Evolutionary conservation across 2,329 filamentous ascomycete genomes (phyloP).

Genomic region (Sporothrix euskadiensis): DNA sequence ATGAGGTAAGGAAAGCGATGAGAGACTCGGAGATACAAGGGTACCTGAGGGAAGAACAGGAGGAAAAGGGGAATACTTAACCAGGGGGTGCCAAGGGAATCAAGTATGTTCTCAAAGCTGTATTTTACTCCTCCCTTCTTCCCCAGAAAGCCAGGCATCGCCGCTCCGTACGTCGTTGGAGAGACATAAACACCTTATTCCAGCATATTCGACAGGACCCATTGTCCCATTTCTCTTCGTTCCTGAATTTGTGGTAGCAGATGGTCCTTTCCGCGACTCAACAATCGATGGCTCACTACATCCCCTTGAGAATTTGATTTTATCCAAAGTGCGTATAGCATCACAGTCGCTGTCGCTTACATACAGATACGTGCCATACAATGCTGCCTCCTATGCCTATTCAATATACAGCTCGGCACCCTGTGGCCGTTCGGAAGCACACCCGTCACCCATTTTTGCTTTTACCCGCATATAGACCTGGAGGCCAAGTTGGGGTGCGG

Average conservation of each 20-base stretch:
- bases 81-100: constrained; percentile 5
- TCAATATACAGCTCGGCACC: constrained; percentile 13
- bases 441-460: too few relatives aligned
- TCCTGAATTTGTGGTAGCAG: not conserved
- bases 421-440: constrained; percentile 21
- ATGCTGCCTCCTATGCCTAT: not conserved
- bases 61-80: not conserved
- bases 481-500: not conserved
- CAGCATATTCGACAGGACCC: not conserved
- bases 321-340: not conserved
- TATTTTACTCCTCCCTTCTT: too few relatives aligned
- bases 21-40: not conserved
- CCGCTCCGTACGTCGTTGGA: constrained; percentile 1
- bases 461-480: constrained; percentile 5
- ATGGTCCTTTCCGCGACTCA: not conserved
- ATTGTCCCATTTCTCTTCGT: not conserved
- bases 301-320: not conserved
- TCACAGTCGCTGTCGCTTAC: not conserved
- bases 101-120: not conserved
- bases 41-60: not conserved
- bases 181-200: not conserved
- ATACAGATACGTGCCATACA: not conserved
- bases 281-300: not conserved
- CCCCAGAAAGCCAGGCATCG: not conserved
- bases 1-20: not conserved